Percentiles rank a stretch among this genome's conserved stretches.
These are phyloP conservation scores for Populus deltoides DNA, from an alignment of 345 rosid species.

Conservation along the genomic window DNA sequence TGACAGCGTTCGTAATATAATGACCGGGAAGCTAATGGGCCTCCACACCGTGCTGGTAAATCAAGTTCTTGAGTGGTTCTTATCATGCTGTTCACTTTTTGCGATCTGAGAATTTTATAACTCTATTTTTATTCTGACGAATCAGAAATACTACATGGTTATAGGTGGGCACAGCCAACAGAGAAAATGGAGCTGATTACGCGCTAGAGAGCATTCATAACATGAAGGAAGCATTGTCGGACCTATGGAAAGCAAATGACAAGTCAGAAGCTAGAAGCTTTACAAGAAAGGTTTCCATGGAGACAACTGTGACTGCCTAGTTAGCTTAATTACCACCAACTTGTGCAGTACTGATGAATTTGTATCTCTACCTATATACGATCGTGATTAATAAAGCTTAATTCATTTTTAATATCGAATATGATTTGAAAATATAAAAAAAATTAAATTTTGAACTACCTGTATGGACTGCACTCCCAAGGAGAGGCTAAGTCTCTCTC, in stretches of 20 bases:
- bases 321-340: constrained; percentile 16
- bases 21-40: constrained; percentile 21
- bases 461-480: too few relatives aligned
- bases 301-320: constrained; percentile 61
- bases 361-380: too few relatives aligned
- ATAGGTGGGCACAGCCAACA: constrained; percentile 18
- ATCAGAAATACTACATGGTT: not conserved
- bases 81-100: not conserved
- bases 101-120: too few relatives aligned
- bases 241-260: constrained; percentile 22
- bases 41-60: constrained; percentile 26
- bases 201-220: constrained; percentile 23
- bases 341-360: too few relatives aligned
- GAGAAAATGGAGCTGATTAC: constrained; percentile 13
- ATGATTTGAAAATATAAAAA: too few relatives aligned
- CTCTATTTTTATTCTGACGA: not conserved
- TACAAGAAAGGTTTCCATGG: constrained; percentile 51
- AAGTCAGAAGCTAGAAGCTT: constrained; percentile 41
- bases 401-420: too few relatives aligned
- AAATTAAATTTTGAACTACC: too few relatives aligned
- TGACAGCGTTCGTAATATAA: constrained; percentile 27
- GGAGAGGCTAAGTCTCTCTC: too few relatives aligned
- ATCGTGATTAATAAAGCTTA: too few relatives aligned
- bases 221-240: constrained; percentile 24
- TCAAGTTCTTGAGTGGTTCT: not conserved